Conservation (phyloP, 495 filamentous ascomycete species). For the Penicillium lividum region DNA sequence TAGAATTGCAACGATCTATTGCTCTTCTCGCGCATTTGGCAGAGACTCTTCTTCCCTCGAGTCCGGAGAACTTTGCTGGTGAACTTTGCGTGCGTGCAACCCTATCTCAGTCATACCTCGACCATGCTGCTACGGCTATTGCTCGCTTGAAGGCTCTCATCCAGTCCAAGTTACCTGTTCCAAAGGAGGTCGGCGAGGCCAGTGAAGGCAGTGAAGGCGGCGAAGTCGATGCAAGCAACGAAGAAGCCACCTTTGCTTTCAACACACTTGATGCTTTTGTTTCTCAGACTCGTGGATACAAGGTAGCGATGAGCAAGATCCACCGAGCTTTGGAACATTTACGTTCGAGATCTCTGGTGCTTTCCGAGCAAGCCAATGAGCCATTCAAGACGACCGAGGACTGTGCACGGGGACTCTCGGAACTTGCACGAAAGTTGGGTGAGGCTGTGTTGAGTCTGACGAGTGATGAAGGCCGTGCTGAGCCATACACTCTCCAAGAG, state of each 20-base stretch:
- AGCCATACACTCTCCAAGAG: slow-evolving; percentile 65
- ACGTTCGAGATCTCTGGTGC: slow-evolving; percentile 71
- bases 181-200: slow-evolving; percentile 44
- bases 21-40: slow-evolving; percentile 83
- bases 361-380: slow-evolving; percentile 55
- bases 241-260: slow-evolving; percentile 65
- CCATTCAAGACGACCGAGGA: slow-evolving; percentile 63
- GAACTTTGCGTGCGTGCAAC: slow-evolving; percentile 70
- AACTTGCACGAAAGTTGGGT: slow-evolving; percentile 66
- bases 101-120: slow-evolving; percentile 83
- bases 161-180: slow-evolving; percentile 52
- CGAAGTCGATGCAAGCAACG: slow-evolving; percentile 31
- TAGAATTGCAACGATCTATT: slow-evolving; percentile 76
- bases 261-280: slow-evolving; percentile 71
- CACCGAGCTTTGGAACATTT: slow-evolving; percentile 77
- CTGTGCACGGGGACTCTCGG: slow-evolving; percentile 64
- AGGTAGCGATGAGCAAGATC: slow-evolving; percentile 81
- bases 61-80: slow-evolving; percentile 75
- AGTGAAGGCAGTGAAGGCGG: neutral
- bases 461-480: slow-evolving; percentile 70
- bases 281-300: slow-evolving; percentile 74
- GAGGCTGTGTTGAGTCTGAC: slow-evolving; percentile 63
- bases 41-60: slow-evolving; percentile 72
- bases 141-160: slow-evolving; percentile 63
- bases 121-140: slow-evolving; percentile 71